phyloP scores from a whole-genome alignment of 169 alveolate genomes.

The Plasmodium ovale region DNA sequence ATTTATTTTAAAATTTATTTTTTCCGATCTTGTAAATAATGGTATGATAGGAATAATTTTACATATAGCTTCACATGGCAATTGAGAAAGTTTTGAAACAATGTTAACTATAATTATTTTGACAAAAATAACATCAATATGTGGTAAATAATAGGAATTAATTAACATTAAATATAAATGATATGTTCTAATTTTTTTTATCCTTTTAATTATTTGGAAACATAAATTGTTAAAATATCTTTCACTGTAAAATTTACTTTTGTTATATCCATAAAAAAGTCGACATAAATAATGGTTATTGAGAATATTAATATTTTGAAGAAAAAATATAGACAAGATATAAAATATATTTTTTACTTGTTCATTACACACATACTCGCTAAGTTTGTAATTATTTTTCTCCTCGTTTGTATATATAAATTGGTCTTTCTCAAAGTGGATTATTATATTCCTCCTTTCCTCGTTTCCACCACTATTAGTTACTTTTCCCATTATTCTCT shows the following conservation, averaged over 20 bases:
- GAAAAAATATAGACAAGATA: conserved; percentile 52
- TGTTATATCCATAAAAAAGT: conserved; percentile 70
- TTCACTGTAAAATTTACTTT: conserved; percentile 64
- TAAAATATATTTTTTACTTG: conserved; percentile 66
- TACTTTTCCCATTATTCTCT: not conserved
- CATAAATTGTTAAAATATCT: conserved; percentile 69
- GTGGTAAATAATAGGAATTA: conserved; percentile 55
- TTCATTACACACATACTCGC: conserved; percentile 39
- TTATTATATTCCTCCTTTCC: not conserved
- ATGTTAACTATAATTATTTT: conserved; percentile 33
- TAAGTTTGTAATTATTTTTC: conserved; percentile 4
- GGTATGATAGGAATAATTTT: conserved; percentile 58
- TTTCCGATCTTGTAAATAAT: conserved; percentile 52
- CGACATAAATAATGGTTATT: conserved; percentile 73
- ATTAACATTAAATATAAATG: conserved; percentile 57
- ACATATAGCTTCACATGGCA: conserved; percentile 74
- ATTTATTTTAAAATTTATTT: conserved; percentile 41
- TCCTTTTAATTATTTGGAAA: conserved; percentile 71
- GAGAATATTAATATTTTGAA: conserved; percentile 56
- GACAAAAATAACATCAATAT: conserved; percentile 33
- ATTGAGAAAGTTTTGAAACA: conserved; percentile 47
- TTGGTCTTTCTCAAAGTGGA: conserved; percentile 9
- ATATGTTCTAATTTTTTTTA: conserved; percentile 73
- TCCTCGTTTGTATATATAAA: conserved; percentile 19
- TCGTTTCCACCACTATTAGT: not conserved